Evolutionary conservation across 108 stramenopile genomes (phyloP), one percentile per base, ranked within the genome.

Genomic region (Nannochloropsis gaditana): DNA sequence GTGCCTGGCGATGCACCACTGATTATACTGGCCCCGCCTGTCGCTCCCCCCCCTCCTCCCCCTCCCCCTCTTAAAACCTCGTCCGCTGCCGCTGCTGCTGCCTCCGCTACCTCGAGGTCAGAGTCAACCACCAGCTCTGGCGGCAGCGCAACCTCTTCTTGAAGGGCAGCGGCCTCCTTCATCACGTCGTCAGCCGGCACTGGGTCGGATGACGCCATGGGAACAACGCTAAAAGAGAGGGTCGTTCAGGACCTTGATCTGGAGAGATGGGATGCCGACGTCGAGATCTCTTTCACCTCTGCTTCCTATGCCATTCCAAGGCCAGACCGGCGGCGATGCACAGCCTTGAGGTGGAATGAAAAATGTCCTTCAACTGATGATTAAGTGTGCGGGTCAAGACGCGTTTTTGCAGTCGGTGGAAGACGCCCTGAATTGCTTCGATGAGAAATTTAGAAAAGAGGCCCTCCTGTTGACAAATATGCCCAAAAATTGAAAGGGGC

Each of bases 121-220:
- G 59, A n/a, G 15, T 73, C 59, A 15, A 73, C 59, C 19, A n/a
- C 59, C 19, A 73, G 59, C 59, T 73, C 59, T 15, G 59, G 59
- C 15, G 59, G 59, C 59, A 73, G n/a, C n/a, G 59, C 59, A 15
- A 73, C 59, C 59, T 73, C 59, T 73, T 73, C 59, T 73, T 73
- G 59, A n/a, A 73, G 59, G n/a, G 59, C 59, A n/a, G 59, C 59
- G 5, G 59, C 59, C 59, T 73, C 59, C 6, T 73, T 73, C 59
- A 73, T 73, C 59, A 73, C 59, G 2, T 73, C 59, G 15, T 73
- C 59, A n/a, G 59, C 59, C 19, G 59, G 31, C 31, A 31, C 59
- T 4, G 59, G 15, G 59, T 15, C 15, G 4, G 59, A 73, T 15
- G 59, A 73, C 4, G 59, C 15, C 59, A 73, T 73, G 59, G 31